Conservation (phyloP, 495 filamentous ascomycete genomes). For the Cenococcum geophilum region DNA sequence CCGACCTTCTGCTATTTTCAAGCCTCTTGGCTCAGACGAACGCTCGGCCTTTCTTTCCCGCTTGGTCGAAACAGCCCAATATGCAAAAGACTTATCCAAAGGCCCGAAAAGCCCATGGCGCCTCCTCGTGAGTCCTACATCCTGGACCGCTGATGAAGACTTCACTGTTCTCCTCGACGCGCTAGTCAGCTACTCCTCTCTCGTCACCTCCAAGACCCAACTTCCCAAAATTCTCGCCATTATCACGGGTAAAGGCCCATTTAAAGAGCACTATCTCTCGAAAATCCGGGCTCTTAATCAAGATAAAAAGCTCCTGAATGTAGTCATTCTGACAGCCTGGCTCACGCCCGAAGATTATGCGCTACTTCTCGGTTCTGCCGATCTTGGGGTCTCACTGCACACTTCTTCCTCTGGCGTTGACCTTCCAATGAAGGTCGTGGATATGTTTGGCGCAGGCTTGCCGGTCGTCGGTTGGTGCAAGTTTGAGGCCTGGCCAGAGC, state of each 20-base stretch:
- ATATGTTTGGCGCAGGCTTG: slow-evolving; percentile 93
- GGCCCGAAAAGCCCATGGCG: slow-evolving; percentile 45
- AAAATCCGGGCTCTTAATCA: slow-evolving; percentile 54
- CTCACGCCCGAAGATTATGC: slow-evolving; percentile 80
- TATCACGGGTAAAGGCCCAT: slow-evolving; percentile 90
- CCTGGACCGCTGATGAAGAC: slow-evolving; percentile 96
- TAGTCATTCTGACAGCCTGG: slow-evolving; percentile 75
- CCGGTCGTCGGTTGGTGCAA: slow-evolving; percentile 80
- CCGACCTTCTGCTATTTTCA: slow-evolving; percentile 75
- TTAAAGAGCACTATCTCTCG: slow-evolving; percentile 67
- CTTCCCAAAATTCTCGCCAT: slow-evolving; percentile 69
- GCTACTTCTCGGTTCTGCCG: slow-evolving; percentile 74
- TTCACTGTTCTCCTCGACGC: slow-evolving; percentile 86
- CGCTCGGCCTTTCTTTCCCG: slow-evolving; percentile 54
- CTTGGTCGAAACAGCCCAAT: slow-evolving; percentile 52
- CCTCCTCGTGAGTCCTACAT: slow-evolving; percentile 83
- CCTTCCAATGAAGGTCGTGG: slow-evolving; percentile 98
- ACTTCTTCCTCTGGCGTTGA: slow-evolving; percentile 91
- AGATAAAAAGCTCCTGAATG: slow-evolving; percentile 55
- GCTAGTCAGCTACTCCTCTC: slow-evolving; percentile 60
- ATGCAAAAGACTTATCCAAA: slow-evolving; percentile 50
- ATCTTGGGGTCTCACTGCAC: slow-evolving; percentile 86
- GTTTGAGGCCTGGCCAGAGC: slow-evolving; percentile 80
- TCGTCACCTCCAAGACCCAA: slow-evolving; percentile 25
- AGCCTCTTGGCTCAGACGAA: slow-evolving; percentile 52